Percentiles rank a stretch among this genome's conserved stretches.
Evolutionary conservation across 345 rosid genomes (phyloP).

Genomic region (Bretschneidera sinensis): DNA sequence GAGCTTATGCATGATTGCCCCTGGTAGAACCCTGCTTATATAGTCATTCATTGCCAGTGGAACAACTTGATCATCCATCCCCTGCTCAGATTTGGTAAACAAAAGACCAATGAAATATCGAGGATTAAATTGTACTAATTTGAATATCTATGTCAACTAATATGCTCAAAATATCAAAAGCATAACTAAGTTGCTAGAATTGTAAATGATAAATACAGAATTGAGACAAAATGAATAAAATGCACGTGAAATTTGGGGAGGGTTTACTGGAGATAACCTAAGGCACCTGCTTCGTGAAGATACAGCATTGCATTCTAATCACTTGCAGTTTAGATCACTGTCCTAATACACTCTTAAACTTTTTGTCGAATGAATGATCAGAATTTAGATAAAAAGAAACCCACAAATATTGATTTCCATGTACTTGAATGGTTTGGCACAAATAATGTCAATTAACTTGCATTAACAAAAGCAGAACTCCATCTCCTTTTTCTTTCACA

Average conservation of each 20-base stretch:
- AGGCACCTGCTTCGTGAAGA: not conserved
- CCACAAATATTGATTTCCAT: not conserved
- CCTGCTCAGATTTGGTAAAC: conserved; percentile 34
- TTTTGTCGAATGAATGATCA: too few relatives aligned
- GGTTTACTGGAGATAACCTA: not conserved
- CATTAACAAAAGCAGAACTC: not conserved
- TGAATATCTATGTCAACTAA: not conserved
- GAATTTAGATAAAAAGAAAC: too few relatives aligned
- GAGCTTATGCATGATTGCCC: conserved; percentile 54
- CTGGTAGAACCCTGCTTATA: conserved; percentile 70
- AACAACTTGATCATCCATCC: conserved; percentile 69
- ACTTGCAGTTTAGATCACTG: not conserved
- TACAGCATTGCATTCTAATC: not conserved
- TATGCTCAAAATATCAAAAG: not conserved
- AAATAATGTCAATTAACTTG: not conserved
- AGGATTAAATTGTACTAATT: not conserved
- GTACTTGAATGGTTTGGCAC: not conserved
- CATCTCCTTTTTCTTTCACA: too few relatives aligned
- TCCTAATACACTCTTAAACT: not conserved
- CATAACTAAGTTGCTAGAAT: not conserved
- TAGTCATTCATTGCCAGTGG: conserved; percentile 64
- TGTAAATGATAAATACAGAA: not conserved
- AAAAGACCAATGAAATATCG: not conserved
- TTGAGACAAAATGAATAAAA: not conserved
- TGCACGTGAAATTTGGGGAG: not conserved